Base-by-base conservation (phyloP, 2,329 filamentous ascomycete species). In the Sordariomycetes sp. region DNA sequence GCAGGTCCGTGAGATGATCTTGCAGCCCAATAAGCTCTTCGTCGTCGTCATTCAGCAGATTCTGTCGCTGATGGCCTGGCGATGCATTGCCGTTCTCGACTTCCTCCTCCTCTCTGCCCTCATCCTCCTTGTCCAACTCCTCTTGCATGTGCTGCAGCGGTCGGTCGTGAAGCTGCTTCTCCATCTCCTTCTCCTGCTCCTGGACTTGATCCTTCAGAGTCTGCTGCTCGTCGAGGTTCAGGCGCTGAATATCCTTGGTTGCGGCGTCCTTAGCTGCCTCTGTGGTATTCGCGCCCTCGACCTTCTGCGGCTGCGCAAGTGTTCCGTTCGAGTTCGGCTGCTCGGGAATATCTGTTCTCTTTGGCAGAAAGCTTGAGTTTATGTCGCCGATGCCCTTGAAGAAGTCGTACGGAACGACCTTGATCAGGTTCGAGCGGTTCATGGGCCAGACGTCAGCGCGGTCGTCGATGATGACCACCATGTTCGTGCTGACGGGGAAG, bases 381-480 rank as follows among this genome's bases (percentile, higher is more conserved):
- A 98, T 98, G 57, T 98, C 92, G 41, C 92, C 92, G 42, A 95
- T 94, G 12, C 92, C 92, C 37, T 93, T 86, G 63, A 96, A 98
- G 60, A 98, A 98, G 55, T 96, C 90, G 55, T 94, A 98, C 0
- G 90, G 86, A 2, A 80, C 79, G 21, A 98, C 92, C 54, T 94
- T 94, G 62, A 98, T 86, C 23, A 98, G 72, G 49, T 98, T 95
- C 5, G 83, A 75, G 46, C 83, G 82, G 70, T 94, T 96, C 45
- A 81, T 77, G 2, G 77, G 77, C 92, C 92, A 98, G 7, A 98
- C 90, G 54, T 98, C 92, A 34, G 86, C 86, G 45, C 92, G 77
- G 58, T 98, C 92, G 53, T 98, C 92, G 44, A 98, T 98, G 48
- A 98, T 95, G 38, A 95, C 88, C 1, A 95, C 93, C 92, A 98